Percentiles rank a stretch among this genome's conserved stretches.
These are phyloP conservation scores for Dorcoceras hygrometricum DNA, from an alignment of 257 asterid genomes.

Conservation along the genomic window DNA sequence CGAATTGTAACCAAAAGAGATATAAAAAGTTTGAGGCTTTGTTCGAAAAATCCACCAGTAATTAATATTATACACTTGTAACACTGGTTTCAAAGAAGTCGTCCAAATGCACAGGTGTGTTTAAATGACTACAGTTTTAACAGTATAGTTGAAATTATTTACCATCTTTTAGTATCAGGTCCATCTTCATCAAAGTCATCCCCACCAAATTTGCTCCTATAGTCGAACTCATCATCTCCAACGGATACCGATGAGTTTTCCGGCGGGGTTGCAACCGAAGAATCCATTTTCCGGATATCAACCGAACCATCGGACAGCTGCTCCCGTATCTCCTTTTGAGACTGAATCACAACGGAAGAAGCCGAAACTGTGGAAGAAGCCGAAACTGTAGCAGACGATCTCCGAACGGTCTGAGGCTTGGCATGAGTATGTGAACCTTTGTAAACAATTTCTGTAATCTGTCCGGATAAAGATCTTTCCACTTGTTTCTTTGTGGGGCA, in stretches of 20 bases:
- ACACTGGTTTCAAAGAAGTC: too few species aligned
- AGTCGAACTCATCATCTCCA: constrained; percentile 69
- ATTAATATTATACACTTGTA: too few species aligned
- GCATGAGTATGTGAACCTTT: constrained; percentile 79
- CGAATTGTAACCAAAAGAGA: too few species aligned
- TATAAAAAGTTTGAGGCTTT: too few species aligned
- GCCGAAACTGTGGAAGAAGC: constrained; percentile 30
- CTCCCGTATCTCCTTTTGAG: constrained; percentile 37
- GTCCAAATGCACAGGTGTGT: too few species aligned
- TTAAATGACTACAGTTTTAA: not conserved
- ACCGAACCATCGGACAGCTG: constrained; percentile 46
- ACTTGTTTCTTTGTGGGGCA: constrained; percentile 79
- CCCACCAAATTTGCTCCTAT: constrained; percentile 35
- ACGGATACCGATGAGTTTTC: constrained; percentile 66
- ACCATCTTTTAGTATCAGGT: constrained; percentile 64
- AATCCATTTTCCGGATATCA: constrained; percentile 43
- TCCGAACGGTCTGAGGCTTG: constrained; percentile 66
- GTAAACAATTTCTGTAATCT: constrained; percentile 71
- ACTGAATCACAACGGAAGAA: constrained; percentile 37
- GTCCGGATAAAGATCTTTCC: constrained; percentile 65
- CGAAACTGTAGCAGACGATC: constrained; percentile 50
- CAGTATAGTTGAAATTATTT: not conserved
- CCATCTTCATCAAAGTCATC: constrained; percentile 52
- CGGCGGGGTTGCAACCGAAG: constrained; percentile 47
- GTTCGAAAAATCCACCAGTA: too few species aligned